Evolutionary conservation across 306 rosid genomes (phyloP).

Genomic region (Acacia confusa): DNA sequence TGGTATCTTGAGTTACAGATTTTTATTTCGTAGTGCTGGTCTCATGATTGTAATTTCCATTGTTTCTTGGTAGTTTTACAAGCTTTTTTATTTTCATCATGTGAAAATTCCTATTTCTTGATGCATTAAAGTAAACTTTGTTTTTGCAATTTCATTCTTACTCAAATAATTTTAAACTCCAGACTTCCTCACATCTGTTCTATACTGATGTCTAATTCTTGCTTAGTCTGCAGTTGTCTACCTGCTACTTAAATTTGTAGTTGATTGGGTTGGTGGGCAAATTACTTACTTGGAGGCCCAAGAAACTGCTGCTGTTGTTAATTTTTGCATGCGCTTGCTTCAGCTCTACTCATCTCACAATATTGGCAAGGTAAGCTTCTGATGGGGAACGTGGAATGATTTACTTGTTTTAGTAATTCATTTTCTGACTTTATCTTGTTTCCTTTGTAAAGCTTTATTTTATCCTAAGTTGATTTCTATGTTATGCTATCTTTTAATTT

Average conservation of each 20-base stretch:
- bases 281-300: conserved; percentile 79
- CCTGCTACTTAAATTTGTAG: conserved; percentile 90
- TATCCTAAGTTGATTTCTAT: not conserved
- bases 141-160: conserved; percentile 16
- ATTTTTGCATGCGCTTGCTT: conserved; percentile 90
- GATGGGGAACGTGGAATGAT: not conserved
- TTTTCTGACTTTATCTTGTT: not conserved
- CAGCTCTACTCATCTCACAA: conserved; percentile 90
- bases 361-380: conserved; percentile 76
- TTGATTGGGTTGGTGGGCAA: conserved; percentile 96
- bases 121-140: conserved; percentile 3
- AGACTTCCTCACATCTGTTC: conserved; percentile 23
- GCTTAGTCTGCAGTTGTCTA: conserved; percentile 90
- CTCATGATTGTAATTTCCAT: conserved; percentile 16
- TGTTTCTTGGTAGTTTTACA: not conserved
- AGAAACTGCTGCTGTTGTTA: conserved; percentile 72
- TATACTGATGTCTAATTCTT: conserved; percentile 36
- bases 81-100: conserved; percentile 19
- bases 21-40: conserved; percentile 17
- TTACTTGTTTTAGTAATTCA: not conserved
- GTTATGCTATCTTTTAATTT: not conserved
- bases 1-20: conserved; percentile 8
- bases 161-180: conserved; percentile 12
- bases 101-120: conserved; percentile 7
- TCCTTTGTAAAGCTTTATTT: not conserved